Evolutionary conservation across 2,329 filamentous ascomycete genomes (phyloP), one percentile per base, ranked within the genome.

Genomic region (Orbilia oligospora): DNA sequence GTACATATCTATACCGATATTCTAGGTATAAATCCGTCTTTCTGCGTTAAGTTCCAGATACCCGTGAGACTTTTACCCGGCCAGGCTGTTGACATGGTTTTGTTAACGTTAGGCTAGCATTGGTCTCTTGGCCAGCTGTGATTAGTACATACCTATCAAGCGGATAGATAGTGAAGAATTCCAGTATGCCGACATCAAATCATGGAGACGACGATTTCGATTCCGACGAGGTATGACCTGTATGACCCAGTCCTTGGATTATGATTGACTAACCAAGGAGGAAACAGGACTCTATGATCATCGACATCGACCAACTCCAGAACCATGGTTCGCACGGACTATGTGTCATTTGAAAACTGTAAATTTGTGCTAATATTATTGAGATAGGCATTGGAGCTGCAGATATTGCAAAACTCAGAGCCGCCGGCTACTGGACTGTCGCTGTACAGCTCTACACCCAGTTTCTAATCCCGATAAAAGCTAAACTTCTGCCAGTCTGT

Each of bases 241-340:
- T 24, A 5, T 14, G 5, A 18, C 63, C 5, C 6, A 22, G 9
- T 64, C 5, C 10, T 22, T 5, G 10, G 27, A 6, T 18, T 27
- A 16, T 14, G 55, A 20, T 41, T 76, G 5, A 67, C 41, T 30
- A 24, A 22, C 8, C 3, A 33, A n/a, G 46, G 5, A 55, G 22
- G 18, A 46, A 36, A 18, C 68, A 86, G 85, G 85, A 90, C 80
- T 84, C 83, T 81, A 88, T 88, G 83, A 91, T 92, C 80, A 85
- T 91, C 70, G 90, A 91, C 81, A 89, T 92, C 75, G 90, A 92
- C 77, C 85, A 87, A 53, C 88, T 92, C 36, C 90, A 91, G 83
- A 87, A 88, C 38, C 90, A 92, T 83, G 90, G 89, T 88, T 84
- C 49, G 80, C 44, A n/a, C n/a, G 22, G 12, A 44, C 22, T 22